Evolutionary conservation across 768 basidiomycete species (phyloP), one percentile per base, ranked within the genome.

Genomic region (Coprinopsis strossmayeri): DNA sequence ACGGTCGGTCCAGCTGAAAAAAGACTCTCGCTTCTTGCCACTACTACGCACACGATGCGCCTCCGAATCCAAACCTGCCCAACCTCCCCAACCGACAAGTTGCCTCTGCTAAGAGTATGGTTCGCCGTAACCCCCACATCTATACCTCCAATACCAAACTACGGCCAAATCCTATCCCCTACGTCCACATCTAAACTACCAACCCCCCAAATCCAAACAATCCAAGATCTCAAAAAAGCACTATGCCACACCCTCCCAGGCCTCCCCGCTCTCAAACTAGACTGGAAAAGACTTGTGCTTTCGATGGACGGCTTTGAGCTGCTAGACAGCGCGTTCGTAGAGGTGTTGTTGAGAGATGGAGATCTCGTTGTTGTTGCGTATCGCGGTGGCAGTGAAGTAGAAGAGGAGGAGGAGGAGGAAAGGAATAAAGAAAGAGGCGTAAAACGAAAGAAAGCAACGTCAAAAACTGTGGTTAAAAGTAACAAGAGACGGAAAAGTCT

Each of bases 41-140:
- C n/a, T n/a, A n/a, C n/a, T n/a, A n/a, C n/a, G n/a, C n/a, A n/a
- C n/a, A n/a, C n/a, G n/a, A 41, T 42, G 47, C 45, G 81, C 10
- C 59, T 82, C 43, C 71, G 72, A 54, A 64, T 82, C 47, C 74
- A 73, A 49, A 69, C 76, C 0, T 57, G 59, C 3, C 13, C 37
- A 49, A 69, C 76, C 0, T 57, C 58, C 3, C 13, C 37, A 5
- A 5, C 37, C 7, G 17, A 21, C 13, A 49, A 43, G 28, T 65
- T 82, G 12, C 74, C 76, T 1, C 64, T 60, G 20, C 51, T 77
- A 12, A 76, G 72, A 51, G 76, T 71, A 3, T 82, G 81, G 81
- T 77, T 77, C 53, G 62, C 67, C 17, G 66, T 40, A 68, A 34
- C 46, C 55, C 10, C 55, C 52, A 2, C 45, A 44, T 7, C 30